Evolutionary conservation across 2,329 filamentous ascomycete species (phyloP), one percentile per base, ranked within the genome.

Genomic region (Cladorrhinum sp.): DNA sequence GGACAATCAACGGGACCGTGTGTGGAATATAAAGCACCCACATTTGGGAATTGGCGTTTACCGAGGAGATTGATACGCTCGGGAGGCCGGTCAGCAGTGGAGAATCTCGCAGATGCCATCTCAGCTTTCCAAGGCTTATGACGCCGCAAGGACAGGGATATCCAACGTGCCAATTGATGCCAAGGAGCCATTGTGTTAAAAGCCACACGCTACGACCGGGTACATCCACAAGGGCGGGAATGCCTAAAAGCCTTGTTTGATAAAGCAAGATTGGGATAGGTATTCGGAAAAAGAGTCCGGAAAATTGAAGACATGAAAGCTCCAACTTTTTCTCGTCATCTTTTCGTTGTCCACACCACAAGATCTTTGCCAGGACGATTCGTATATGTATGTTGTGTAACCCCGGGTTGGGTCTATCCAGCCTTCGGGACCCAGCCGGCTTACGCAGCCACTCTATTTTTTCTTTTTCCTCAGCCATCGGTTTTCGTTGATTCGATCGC

Each of bases 141-240:
- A 66, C 65, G 65, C 65, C 57, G 61, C 58, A 53, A 2, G 20
- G 50, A 55, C 63, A 65, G 57, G 65, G 65, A 32, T 65, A 9
- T 38, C 29, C 25, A 24, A 13, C 16, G 38, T 27, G 18, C 5
- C 53, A 29, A 25, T 53, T 22, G 20, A 27, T 29, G 62, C 62
- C 59, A 64, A 62, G 64, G 22, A 50, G 49, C 22, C 22, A 50
- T 22, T 2, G 16, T 13, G 7, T 32, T 25, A 36, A 22, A 29
- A 54, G 41, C 56, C 48, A 58, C 53, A 59, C 61, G 56, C 52
- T 23, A 29, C 32, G 27, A 38, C 25, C 52, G 22, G n/a, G n/a
- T 2, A 55, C 3, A 29, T 24, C 58, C 56, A 55, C 59, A 53
- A 59, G 57, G 54, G 54, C 50, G 59, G 58, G 50, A 56, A 51